Conservation (phyloP, 1,139 yeast genomes). For the Zygosaccharomyces sapae region DNA sequence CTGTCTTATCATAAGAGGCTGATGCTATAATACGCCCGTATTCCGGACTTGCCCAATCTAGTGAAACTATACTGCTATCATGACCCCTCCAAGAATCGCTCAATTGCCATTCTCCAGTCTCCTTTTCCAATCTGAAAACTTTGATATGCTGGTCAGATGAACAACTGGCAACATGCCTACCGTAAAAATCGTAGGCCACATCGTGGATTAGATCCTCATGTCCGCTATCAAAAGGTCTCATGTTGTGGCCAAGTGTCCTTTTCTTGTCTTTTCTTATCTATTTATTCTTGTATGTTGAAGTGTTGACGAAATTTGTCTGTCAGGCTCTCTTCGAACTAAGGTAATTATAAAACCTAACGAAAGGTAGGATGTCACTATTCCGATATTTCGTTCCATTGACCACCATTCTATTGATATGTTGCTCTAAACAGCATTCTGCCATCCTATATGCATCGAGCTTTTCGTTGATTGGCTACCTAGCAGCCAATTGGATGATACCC, state of each 20-base stretch:
- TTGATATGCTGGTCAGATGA: constrained; percentile 90
- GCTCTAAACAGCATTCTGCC: constrained; percentile 27
- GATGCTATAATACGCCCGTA: constrained; percentile 83
- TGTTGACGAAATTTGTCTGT: background rate
- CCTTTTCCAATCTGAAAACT: constrained; percentile 68
- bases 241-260: constrained; percentile 13
- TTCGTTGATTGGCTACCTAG: constrained; percentile 59
- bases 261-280: background rate
- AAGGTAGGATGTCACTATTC: constrained; percentile 8
- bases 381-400: constrained; percentile 13
- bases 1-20: constrained; percentile 84
- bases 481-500: constrained; percentile 63
- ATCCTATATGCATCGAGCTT: constrained; percentile 56
- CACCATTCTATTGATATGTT: constrained; percentile 16
- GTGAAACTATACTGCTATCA: constrained; percentile 75
- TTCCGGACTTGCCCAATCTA: constrained; percentile 94
- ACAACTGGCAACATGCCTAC: constrained; percentile 84
- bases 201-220: constrained; percentile 91
- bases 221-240: constrained; percentile 76
- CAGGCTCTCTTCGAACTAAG: background rate
- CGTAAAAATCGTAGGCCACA: constrained; percentile 83
- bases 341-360: background rate
- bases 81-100: constrained; percentile 95
- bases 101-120: constrained; percentile 62
- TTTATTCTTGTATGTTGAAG: background rate